Evolutionary conservation across 768 basidiomycete species (phyloP), one percentile per base, ranked within the genome.

Genomic region (Kondoa malvinella): DNA sequence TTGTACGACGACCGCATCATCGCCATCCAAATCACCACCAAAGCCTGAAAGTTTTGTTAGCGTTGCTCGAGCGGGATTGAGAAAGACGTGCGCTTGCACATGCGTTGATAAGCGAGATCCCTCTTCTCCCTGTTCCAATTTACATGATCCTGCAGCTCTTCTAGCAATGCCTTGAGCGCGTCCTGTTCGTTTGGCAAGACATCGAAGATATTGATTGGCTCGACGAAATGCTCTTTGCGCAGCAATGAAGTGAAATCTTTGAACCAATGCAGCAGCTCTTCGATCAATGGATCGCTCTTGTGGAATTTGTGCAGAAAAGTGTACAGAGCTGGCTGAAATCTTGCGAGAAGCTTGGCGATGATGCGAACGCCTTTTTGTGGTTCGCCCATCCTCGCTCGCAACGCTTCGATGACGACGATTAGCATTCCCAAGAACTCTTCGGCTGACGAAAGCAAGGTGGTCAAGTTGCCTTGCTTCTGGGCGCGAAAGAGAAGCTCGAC

Each of bases 331-430:
- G 70, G 67, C 30, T 70, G 66, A 25, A 68, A 68, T 2, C 66
- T 67, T 2, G 58, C 34, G 34, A 72, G 66, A 0, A 72, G 64
- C 1, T 69, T 65, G n/a, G 65, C 56, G 58, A 72, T 56, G 56
- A 69, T 61, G 17, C 68, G 69, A 27, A 72, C 65, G 31, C 66
- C 64, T 66, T 72, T 70, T 50, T 72, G 69, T 26, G 71, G 71
- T 26, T 72, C 71, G 31, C 70, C 67, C 1, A 72, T 59, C 2
- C 71, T 66, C 16, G 25, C 30, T 2, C 69, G 40, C 1, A 72
- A 63, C 0, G 71, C 71, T 62, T 70, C 71, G 57, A 72, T 66
- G 58, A 72, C 67, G 65, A 72, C 68, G 67, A 72, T 64, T 34
- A 72, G 69, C 59, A 67, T 68, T 25, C 66, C 65, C 29, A 72